A percentile compares a stretch with the other conserved stretches of the same genome.
Conservation (phyloP, 1,139 yeast genomes). For the Entelexis sorbosivorans region DNA sequence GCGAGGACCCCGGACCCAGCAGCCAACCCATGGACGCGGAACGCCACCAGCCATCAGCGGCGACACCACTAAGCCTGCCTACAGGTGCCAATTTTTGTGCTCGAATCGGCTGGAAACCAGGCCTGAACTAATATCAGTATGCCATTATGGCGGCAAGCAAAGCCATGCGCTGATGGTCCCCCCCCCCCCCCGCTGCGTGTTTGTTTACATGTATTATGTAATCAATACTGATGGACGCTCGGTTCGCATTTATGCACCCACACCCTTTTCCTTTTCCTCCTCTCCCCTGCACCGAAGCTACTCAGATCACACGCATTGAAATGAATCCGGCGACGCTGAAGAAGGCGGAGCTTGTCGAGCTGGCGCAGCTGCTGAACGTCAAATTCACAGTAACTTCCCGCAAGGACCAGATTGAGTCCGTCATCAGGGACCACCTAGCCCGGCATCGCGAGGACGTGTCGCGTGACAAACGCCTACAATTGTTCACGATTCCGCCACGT, state of each 20-base stretch:
- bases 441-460: conserved; percentile 5
- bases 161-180: no score
- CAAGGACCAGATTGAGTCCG: conserved; percentile 11
- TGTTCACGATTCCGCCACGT: conserved; percentile 2
- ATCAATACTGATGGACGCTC: conserved; percentile 2
- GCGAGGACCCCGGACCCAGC: no score
- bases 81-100: no score
- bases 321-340: conserved; percentile 6
- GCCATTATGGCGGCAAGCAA: no score
- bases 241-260: neutral
- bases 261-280: neutral
- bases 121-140: no score
- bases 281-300: neutral
- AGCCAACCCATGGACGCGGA: no score
- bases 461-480: conserved; percentile 7
- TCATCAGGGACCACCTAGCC: conserved; percentile 3
- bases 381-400: neutral
- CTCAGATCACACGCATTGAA: neutral
- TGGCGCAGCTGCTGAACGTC: conserved; percentile 6
- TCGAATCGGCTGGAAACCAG: no score
- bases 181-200: neutral
- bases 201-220: conserved; percentile 6
- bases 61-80: no score
- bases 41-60: no score
- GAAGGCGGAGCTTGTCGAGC: conserved; percentile 10